phyloP scores from a whole-genome alignment of 495 filamentous ascomycete genomes.

The Podospora anserina region DNA sequence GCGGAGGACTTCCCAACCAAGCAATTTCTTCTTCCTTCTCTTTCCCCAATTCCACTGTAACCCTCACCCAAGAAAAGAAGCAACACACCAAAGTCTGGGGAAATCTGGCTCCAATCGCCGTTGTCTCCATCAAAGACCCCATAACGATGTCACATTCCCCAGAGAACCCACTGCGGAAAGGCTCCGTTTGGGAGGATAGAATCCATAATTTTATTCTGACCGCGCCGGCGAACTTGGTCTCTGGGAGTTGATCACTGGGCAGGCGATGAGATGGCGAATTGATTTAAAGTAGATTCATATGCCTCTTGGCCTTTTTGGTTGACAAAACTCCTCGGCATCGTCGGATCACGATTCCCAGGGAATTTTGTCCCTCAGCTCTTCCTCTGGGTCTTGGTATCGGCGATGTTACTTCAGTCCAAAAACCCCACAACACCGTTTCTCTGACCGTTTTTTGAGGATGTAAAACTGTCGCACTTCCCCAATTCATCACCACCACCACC shows the following conservation, averaged over 20 bases:
- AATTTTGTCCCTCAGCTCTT: background rate
- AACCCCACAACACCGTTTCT: background rate
- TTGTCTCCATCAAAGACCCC: too few relatives aligned
- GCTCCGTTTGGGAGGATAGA: too few relatives aligned
- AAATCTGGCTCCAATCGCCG: too few relatives aligned
- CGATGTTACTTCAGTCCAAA: background rate
- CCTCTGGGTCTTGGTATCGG: background rate
- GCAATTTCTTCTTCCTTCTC: background rate
- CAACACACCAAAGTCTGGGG: too few relatives aligned
- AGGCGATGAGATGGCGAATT: too few relatives aligned
- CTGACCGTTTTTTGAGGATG: background rate
- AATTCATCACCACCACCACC: background rate
- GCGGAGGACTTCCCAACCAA: background rate
- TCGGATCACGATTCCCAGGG: too few relatives aligned
- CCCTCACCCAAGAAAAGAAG: background rate
- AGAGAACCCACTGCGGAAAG: too few relatives aligned
- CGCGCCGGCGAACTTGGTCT: too few relatives aligned
- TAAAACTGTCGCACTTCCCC: background rate
- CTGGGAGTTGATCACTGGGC: too few relatives aligned
- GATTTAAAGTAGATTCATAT: background rate
- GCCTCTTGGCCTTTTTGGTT: background rate
- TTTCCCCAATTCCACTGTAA: background rate
- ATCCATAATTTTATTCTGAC: too few relatives aligned
- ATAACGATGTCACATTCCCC: too few relatives aligned
- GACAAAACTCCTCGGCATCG: background rate